Conservation (phyloP, 148 eudicot genomes). For the Vaccinium myrtillus region DNA sequence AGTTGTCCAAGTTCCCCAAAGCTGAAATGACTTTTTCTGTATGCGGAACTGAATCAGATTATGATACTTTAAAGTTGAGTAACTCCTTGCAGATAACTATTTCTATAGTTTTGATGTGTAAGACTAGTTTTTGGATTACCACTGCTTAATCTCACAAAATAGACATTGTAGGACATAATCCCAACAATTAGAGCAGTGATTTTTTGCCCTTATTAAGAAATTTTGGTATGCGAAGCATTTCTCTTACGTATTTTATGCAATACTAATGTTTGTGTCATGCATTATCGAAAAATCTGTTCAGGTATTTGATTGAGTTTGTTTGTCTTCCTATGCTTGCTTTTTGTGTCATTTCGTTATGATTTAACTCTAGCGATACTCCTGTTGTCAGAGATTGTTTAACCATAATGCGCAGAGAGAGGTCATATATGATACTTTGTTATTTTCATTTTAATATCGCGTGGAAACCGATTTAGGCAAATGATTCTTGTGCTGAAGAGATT, state of each 20-base stretch:
- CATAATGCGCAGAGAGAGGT: neutral
- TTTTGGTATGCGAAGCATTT: neutral
- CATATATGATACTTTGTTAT: neutral
- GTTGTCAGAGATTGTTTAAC: neutral
- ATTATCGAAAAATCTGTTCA: neutral
- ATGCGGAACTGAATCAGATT: no score
- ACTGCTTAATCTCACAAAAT: neutral
- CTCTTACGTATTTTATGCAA: neutral
- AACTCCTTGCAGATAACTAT: neutral
- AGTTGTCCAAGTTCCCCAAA: no score
- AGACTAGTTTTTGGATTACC: neutral
- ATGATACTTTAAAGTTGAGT: neutral
- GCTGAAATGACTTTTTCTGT: no score
- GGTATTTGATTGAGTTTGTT: neutral
- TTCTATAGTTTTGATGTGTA: neutral
- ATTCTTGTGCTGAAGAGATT: slow-evolving; percentile 33
- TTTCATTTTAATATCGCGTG: neutral
- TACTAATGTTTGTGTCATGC: neutral
- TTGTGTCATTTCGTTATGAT: neutral
- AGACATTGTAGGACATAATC: neutral
- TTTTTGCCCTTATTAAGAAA: neutral
- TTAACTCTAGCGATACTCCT: neutral
- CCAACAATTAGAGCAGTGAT: neutral
- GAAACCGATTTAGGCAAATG: slow-evolving; percentile 30
- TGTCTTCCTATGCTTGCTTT: neutral